Base-by-base conservation (phyloP, 768 basidiomycete species). In the Hygrocybe coccinea region DNA sequence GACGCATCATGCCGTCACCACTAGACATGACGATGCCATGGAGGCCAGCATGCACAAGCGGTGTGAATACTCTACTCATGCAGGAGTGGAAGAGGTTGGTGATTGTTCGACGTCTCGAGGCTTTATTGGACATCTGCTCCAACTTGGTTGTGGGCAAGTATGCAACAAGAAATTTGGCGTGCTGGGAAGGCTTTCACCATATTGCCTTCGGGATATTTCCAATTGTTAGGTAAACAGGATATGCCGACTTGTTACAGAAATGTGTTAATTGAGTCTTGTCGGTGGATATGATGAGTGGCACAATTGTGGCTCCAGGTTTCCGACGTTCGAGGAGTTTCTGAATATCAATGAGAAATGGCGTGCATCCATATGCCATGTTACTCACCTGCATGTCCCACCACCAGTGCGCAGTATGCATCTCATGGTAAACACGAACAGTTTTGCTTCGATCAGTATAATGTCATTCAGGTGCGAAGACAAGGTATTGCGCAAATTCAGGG, bases 331-430 rank as follows among this genome's bases (percentile, higher is more conserved):
- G 29, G 1, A 47, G 44, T 36, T 55, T 58, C 69, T 71, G 21
- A 37, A 53, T 29, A 8, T 19, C 37, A 56, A 46, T n/a, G n/a
- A 25, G 38, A 39, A 17, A 19, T 21, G 46, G 9, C 38, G 36
- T 7, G 17, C 9, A 15, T 50, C 34, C 21, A n/a, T 33, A 19
- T 34, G 22, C 46, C 15, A 39, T 6, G 43, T 25, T 6, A 44
- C 71, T 24, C 57, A 79, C 79, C 67, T 80, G 79, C 1, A 68
- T 73, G 9, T 47, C 46, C 78, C 79, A 80, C 80, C 79, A 80
- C 80, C 80, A 82, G 45, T 71, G 69, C 0, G 74, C 76, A 0
- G 76, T 80, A 39, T 78, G 67, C 70, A 80, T 73, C 44, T 80
- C 76, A 59, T 71, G 65, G 50, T 62, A 74, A 0, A 75, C 12